phyloP scores from a whole-genome alignment of 345 rosid genomes.

The Physaria fendleri region DNA sequence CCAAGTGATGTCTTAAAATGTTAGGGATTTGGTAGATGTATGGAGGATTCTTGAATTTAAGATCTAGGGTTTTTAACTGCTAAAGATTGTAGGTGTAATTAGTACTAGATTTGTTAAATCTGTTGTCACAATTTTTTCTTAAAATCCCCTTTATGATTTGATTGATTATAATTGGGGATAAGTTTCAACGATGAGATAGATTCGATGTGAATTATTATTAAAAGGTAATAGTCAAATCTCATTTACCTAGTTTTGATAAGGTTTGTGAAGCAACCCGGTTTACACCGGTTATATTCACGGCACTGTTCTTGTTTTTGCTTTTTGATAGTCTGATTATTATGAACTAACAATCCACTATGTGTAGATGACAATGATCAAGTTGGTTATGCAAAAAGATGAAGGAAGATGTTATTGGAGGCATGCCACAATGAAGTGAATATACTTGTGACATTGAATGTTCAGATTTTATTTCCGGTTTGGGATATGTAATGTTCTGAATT shows the following conservation, averaged over 20 bases:
- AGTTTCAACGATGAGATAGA: not conserved
- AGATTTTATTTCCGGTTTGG: not conserved
- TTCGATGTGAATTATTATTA: not conserved
- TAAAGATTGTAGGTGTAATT: not conserved
- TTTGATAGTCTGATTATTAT: not conserved
- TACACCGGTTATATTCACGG: not conserved
- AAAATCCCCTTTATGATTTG: not conserved
- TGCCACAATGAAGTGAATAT: slow-evolving; percentile 1
- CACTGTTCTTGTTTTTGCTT: not conserved
- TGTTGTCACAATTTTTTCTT: not conserved
- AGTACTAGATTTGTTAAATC: not conserved
- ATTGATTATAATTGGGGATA: not conserved
- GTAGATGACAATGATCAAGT: not conserved
- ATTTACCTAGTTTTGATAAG: not conserved
- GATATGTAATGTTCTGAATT: not conserved
- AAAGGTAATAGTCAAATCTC: not conserved
- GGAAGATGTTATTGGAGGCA: not conserved
- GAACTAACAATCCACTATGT: not conserved
- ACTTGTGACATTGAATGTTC: not conserved
- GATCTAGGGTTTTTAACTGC: slow-evolving; percentile 4
- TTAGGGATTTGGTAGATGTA: not conserved
- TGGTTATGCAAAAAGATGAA: not conserved
- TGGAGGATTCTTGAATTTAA: not conserved
- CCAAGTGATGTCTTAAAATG: not conserved
- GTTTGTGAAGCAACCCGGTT: not conserved